phyloP scores from a whole-genome alignment of 345 rosid genomes.

The Microthlaspi erraticum region DNA sequence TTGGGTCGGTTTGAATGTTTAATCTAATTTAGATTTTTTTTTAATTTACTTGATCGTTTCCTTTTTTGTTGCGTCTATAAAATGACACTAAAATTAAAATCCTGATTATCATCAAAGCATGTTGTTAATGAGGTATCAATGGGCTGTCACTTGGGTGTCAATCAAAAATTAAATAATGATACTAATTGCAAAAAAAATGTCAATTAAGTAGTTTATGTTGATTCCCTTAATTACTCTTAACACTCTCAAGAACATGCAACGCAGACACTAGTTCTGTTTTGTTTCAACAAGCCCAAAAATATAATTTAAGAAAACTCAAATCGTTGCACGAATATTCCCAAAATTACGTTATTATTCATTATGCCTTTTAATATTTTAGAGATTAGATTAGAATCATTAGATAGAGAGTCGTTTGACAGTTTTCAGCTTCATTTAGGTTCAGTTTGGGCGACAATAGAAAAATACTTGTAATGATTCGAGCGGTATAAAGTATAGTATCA shows the following conservation, averaged over 20 bases:
- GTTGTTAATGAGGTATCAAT: conserved; percentile 24
- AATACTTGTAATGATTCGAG: conserved; percentile 14
- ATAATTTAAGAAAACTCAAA: conserved; percentile 29
- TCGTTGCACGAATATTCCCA: conserved; percentile 32
- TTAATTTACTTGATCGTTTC: background rate
- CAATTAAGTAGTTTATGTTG: conserved; percentile 33
- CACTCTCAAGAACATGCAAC: conserved; percentile 45
- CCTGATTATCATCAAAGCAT: background rate
- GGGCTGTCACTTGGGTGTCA: conserved; percentile 43
- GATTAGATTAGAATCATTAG: conserved; percentile 22
- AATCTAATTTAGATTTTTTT: background rate
- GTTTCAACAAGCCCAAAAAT: conserved; percentile 5
- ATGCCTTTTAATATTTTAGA: background rate
- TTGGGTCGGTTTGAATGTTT: background rate
- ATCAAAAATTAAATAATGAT: background rate
- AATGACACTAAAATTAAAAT: background rate
- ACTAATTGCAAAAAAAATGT: conserved; percentile 31
- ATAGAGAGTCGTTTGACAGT: conserved; percentile 20
- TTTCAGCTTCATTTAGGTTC: conserved; percentile 22
- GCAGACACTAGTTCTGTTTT: conserved; percentile 39
- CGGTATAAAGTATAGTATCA: conserved; percentile 15
- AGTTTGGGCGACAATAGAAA: conserved; percentile 11
- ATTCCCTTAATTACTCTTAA: conserved; percentile 25
- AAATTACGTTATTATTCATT: conserved; percentile 31
- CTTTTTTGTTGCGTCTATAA: conserved; percentile 6